These are phyloP conservation scores for Lentinus tigrinus DNA, from an alignment of 768 basidiomycete genomes.

Conservation along the genomic window DNA sequence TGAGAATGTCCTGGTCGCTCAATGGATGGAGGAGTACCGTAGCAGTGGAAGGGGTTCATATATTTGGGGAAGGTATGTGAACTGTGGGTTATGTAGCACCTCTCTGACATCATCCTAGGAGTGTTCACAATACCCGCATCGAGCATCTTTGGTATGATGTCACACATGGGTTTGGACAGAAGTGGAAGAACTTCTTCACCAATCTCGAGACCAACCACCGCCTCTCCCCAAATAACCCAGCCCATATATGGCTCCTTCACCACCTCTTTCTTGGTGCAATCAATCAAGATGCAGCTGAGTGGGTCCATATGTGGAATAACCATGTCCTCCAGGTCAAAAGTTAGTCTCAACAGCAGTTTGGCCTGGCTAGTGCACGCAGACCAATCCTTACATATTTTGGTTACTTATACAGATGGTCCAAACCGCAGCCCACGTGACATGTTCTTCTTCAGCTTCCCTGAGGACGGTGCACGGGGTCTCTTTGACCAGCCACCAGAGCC, in stretches of 20 bases:
- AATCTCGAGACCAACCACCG: constrained; percentile 22
- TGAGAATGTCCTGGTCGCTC: constrained; percentile 34
- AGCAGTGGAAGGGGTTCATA: constrained; percentile 32
- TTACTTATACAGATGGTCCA: background rate
- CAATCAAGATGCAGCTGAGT: constrained; percentile 10
- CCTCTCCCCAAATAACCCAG: constrained; percentile 20
- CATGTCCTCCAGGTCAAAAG: background rate
- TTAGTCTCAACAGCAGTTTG: no score
- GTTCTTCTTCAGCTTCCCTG: background rate
- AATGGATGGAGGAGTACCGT: constrained; percentile 33
- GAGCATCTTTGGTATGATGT: constrained; percentile 31
- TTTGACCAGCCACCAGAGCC: background rate
- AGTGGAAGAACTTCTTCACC: constrained; percentile 30
- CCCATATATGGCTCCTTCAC: constrained; percentile 29
- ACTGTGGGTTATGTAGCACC: background rate
- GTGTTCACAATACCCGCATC: constrained; percentile 28
- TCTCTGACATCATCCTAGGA: constrained; percentile 12
- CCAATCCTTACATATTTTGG: background rate
- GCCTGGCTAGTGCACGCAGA: no score
- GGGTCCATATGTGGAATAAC: background rate
- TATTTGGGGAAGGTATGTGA: constrained; percentile 27
- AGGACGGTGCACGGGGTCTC: background rate
- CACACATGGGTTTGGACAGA: constrained; percentile 24
- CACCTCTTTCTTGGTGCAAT: constrained; percentile 20
- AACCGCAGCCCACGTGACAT: background rate